Evolutionary conservation across 306 rosid species (phyloP).

Genomic region (Adenanthera pavonina): DNA sequence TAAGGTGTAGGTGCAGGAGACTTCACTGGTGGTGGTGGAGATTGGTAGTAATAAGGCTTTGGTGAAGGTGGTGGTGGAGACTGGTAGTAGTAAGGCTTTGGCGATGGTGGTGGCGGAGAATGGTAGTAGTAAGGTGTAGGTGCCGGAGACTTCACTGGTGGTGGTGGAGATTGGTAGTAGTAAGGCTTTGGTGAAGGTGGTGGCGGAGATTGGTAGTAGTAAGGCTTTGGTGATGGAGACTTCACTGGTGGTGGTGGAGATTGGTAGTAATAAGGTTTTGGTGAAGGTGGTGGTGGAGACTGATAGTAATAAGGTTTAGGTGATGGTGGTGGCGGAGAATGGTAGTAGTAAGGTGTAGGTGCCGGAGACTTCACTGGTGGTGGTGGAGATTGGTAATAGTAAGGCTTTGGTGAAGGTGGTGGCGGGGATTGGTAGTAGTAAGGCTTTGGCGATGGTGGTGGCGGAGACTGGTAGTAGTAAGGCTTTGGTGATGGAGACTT

Average conservation of each 20-base stretch:
- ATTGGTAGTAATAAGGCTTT: constrained; percentile 36
- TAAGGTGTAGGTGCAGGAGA: constrained; percentile 35
- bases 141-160: neutral
- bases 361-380: too few species aligned
- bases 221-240: constrained; percentile 34
- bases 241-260: constrained; percentile 51
- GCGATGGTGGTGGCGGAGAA: constrained; percentile 42
- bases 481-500: constrained; percentile 34
- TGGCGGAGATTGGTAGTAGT: constrained; percentile 34
- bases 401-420: constrained; percentile 29
- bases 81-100: constrained; percentile 9
- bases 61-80: constrained; percentile 45
- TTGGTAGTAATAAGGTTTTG: constrained; percentile 20
- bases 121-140: constrained; percentile 40
- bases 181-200: constrained; percentile 33
- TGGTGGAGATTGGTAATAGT: constrained; percentile 36
- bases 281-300: constrained; percentile 33
- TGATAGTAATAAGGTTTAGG: neutral
- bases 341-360: neutral
- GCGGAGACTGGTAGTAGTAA: constrained; percentile 44
- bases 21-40: constrained; percentile 68
- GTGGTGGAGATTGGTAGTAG: constrained; percentile 33
- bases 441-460: constrained; percentile 14
- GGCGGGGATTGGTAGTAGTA: constrained; percentile 54
- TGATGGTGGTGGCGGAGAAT: constrained; percentile 33